Percentiles rank a stretch among this genome's conserved stretches.
Evolutionary conservation across 805 yeast genomes (phyloP).

Genomic region (Zygoascus bituminiphila): DNA sequence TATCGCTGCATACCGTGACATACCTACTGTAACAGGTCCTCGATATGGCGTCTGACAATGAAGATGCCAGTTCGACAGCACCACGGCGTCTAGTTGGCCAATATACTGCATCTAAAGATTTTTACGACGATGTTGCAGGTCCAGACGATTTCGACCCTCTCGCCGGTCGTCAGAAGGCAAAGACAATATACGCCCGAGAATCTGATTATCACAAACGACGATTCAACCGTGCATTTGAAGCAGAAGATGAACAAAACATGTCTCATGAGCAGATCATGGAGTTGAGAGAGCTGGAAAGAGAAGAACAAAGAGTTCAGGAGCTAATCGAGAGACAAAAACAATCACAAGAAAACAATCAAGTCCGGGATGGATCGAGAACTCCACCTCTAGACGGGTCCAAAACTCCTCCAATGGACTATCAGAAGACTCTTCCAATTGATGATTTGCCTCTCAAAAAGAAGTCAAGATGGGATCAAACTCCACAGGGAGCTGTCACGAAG

Average conservation of each 20-base stretch:
- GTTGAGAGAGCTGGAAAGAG: conserved; percentile 35
- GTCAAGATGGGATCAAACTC: conserved; percentile 23
- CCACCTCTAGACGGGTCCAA: conserved; percentile 8
- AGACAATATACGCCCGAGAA: conserved; percentile 31
- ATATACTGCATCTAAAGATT: conserved; percentile 35
- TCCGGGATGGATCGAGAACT: conserved; percentile 3
- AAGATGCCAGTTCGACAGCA: background rate
- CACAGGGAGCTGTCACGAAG: conserved; percentile 5
- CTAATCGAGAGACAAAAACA: conserved; percentile 24
- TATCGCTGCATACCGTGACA: no score
- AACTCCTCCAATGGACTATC: conserved; percentile 21
- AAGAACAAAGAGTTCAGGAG: conserved; percentile 26
- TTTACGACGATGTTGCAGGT: conserved; percentile 25
- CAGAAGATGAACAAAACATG: conserved; percentile 16
- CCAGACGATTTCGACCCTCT: conserved; percentile 28
- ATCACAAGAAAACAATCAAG: conserved; percentile 16
- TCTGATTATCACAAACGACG: conserved; percentile 42
- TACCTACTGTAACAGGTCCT: no score
- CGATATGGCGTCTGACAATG: background rate
- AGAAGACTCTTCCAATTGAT: conserved; percentile 11
- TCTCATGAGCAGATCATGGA: conserved; percentile 39
- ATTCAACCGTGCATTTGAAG: conserved; percentile 26
- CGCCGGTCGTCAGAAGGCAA: conserved; percentile 17
- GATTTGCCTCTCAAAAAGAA: conserved; percentile 17
- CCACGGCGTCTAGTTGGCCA: conserved; percentile 26